phyloP scores from a whole-genome alignment of 768 basidiomycete genomes.

The Lactarius hengduanensis region DNA sequence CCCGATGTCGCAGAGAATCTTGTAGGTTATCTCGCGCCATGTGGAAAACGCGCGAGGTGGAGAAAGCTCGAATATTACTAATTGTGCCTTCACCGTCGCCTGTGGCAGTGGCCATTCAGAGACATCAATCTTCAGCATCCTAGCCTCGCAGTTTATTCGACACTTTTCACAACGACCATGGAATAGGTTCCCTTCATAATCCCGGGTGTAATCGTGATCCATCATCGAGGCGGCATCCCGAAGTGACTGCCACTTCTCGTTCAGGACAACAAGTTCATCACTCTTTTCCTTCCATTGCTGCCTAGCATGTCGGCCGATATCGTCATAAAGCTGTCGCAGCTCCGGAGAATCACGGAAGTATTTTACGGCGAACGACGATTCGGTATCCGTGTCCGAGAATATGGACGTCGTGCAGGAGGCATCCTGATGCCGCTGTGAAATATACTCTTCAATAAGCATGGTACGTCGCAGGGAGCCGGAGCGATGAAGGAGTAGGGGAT shows the following conservation, averaged over 20 bases:
- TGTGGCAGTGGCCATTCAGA: background rate
- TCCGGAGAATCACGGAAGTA: too few species aligned
- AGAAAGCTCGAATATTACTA: background rate
- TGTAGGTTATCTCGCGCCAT: background rate
- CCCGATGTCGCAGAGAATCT: background rate
- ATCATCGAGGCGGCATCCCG: background rate
- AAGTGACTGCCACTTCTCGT: background rate
- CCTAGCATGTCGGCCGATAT: too few species aligned
- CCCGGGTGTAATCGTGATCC: background rate
- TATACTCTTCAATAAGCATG: too few species aligned
- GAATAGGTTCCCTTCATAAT: background rate
- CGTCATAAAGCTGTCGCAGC: too few species aligned
- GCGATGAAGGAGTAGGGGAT: background rate
- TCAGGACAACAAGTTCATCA: background rate
- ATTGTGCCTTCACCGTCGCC: background rate
- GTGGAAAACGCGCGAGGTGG: background rate
- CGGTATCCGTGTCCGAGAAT: too few species aligned
- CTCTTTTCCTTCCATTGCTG: too few species aligned
- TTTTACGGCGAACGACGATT: too few species aligned
- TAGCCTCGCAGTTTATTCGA: background rate
- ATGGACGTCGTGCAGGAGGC: too few species aligned
- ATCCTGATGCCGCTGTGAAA: too few species aligned
- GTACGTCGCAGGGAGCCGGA: background rate
- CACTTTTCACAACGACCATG: background rate
- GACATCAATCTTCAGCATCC: background rate